A percentile compares a stretch with the other conserved stretches of the same genome.
phyloP scores from a whole-genome alignment of 768 basidiomycete species.

The Collybia nuda region DNA sequence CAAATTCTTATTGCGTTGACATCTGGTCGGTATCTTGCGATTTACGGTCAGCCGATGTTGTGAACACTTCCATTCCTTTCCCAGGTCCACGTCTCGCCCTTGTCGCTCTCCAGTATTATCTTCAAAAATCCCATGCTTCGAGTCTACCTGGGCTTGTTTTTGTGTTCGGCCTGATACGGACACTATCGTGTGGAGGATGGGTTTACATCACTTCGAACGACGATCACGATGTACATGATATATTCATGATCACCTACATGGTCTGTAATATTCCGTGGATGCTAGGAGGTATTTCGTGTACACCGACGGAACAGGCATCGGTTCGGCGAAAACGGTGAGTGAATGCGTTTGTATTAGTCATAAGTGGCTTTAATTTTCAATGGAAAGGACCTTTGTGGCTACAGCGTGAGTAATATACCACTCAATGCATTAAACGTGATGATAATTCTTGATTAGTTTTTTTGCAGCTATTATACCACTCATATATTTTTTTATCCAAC shows the following conservation, averaged over 20 bases:
- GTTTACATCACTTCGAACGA: conserved; percentile 87
- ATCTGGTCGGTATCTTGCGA: conserved; percentile 45
- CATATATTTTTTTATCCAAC: conserved; percentile 83
- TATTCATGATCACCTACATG: conserved; percentile 88
- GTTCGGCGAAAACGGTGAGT: conserved; percentile 54
- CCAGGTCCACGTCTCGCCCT: conserved; percentile 77
- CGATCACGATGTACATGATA: conserved; percentile 81
- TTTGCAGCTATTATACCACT: conserved; percentile 70
- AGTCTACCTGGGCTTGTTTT: conserved; percentile 53
- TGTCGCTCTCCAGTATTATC: conserved; percentile 60
- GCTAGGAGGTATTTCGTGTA: conserved; percentile 63
- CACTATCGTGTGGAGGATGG: conserved; percentile 88
- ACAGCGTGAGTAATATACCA: conserved; percentile 36
- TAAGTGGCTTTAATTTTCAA: neutral
- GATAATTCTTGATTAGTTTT: conserved; percentile 46
- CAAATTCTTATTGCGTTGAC: conserved; percentile 88
- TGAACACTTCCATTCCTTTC: neutral
- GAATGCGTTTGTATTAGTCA: neutral
- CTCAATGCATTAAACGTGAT: neutral
- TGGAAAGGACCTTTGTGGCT: conserved; percentile 52
- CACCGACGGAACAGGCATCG: conserved; percentile 36
- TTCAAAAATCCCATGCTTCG: conserved; percentile 44
- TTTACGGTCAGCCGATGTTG: neutral
- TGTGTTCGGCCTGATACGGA: conserved; percentile 65
- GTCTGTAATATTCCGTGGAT: conserved; percentile 89